Evolutionary conservation across 2,329 filamentous ascomycete species (phyloP).

Genomic region (Hypoxylon rubiginosum): DNA sequence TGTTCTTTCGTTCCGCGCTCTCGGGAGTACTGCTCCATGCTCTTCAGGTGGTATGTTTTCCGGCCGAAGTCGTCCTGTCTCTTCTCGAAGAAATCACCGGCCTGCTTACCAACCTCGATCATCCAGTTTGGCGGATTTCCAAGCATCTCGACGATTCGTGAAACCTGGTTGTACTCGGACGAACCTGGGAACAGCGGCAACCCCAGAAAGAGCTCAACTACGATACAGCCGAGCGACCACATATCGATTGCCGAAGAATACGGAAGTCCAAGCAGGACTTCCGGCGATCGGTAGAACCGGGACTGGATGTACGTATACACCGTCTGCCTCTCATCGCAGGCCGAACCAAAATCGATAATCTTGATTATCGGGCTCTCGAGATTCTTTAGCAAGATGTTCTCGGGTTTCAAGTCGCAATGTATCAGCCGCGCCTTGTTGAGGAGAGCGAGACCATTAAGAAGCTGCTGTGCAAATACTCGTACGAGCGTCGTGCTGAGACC

Average conservation of each 20-base stretch:
- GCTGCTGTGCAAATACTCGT: constrained; percentile 95
- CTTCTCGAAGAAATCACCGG: constrained; percentile 97
- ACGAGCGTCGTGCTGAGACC: constrained; percentile 97
- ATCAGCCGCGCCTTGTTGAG: constrained; percentile 97
- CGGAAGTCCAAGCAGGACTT: constrained; percentile 93
- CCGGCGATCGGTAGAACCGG: constrained; percentile 95
- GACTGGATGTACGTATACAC: constrained; percentile 99
- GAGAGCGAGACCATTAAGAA: constrained; percentile 90
- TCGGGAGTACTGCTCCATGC: constrained; percentile 96
- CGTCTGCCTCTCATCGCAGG: constrained; percentile 97
- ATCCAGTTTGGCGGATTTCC: constrained; percentile 98
- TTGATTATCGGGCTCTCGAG: constrained; percentile 99
- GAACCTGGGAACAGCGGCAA: constrained; percentile 95
- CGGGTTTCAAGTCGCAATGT: constrained; percentile 97
- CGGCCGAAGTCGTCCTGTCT: constrained; percentile 90
- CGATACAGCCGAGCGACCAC: constrained; percentile 99
- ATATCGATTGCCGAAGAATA: constrained; percentile 99
- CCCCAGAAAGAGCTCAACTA: constrained; percentile 96
- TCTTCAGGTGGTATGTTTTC: constrained; percentile 91
- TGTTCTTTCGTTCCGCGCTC: constrained; percentile 98
- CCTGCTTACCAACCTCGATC: constrained; percentile 98
- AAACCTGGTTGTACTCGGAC: constrained; percentile 98
- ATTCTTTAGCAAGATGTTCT: constrained; percentile 98
- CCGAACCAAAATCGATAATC: constrained; percentile 99
- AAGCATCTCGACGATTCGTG: constrained; percentile 97